These are phyloP conservation scores for Senna tora DNA, from an alignment of 306 rosid species.

Conservation along the genomic window DNA sequence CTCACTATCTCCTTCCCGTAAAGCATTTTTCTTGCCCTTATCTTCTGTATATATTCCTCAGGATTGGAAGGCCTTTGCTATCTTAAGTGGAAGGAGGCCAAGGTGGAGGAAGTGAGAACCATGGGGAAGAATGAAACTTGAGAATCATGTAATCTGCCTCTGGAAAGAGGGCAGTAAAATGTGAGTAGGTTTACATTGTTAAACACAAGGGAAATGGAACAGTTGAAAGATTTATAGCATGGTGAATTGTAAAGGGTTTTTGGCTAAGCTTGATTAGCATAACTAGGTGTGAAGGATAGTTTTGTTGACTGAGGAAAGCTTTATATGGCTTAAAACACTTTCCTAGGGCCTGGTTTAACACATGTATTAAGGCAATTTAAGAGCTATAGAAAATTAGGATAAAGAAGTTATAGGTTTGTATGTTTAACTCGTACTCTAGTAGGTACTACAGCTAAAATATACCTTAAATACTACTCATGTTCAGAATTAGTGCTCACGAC, in stretches of 20 bases:
- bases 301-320: background rate
- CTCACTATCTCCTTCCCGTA: background rate
- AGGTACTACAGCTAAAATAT: background rate
- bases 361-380: background rate
- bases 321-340: background rate
- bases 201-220: background rate
- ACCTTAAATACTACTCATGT: background rate
- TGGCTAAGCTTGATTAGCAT: background rate
- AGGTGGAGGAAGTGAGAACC: background rate
- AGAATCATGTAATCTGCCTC: background rate
- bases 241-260: background rate
- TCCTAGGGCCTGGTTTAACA: background rate
- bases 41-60: background rate
- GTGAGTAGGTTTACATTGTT: background rate
- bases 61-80: background rate
- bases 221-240: background rate
- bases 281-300: background rate
- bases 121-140: background rate
- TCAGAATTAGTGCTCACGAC: background rate
- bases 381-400: background rate
- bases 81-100: background rate
- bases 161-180: conserved; percentile 1
- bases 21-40: background rate
- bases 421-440: too few relatives aligned
- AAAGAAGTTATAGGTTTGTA: too few relatives aligned